A percentile compares a stretch with the other conserved stretches of the same genome.
Conservation (phyloP, 108 stramenopile species). For the Cyclotella sp. region DNA sequence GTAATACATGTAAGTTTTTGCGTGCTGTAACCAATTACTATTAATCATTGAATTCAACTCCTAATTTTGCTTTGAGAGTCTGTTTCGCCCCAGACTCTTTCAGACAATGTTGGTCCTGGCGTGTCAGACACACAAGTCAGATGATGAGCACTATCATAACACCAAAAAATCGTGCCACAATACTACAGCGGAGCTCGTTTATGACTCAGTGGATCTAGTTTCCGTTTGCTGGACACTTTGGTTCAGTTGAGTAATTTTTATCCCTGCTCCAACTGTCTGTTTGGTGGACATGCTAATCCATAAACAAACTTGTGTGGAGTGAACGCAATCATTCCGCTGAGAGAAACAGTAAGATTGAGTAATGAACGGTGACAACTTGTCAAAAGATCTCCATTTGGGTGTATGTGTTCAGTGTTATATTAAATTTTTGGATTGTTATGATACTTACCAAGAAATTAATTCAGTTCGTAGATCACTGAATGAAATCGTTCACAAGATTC, state of each 20-base stretch:
- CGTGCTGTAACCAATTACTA: no score
- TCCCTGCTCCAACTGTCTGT: slow-evolving; percentile 26
- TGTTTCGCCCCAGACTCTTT: not conserved
- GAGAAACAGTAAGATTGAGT: slow-evolving; percentile 16
- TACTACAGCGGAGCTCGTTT: slow-evolving; percentile 13
- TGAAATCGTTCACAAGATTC: no score
- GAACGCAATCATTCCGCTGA: not conserved
- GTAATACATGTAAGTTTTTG: no score
- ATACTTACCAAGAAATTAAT: no score
- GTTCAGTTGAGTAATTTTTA: slow-evolving; percentile 20
- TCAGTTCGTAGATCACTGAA: no score
- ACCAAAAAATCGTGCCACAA: slow-evolving; percentile 26
- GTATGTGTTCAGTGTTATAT: slow-evolving; percentile 26
- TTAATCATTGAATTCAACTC: no score
- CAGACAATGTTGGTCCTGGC: not conserved
- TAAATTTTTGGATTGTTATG: not conserved
- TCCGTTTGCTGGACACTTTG: slow-evolving; percentile 25
- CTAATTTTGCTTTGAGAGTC: not conserved
- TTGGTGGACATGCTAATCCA: slow-evolving; percentile 23
- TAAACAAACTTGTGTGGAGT: slow-evolving; percentile 5
- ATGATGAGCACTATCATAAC: slow-evolving; percentile 17
- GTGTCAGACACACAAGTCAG: not conserved
- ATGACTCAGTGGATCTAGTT: slow-evolving; percentile 16
- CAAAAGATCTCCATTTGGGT: slow-evolving; percentile 23
- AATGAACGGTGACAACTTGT: slow-evolving; percentile 8